These are phyloP conservation scores for Thymus mandschuricus DNA, from an alignment of 257 asterid genomes.

Conservation along the genomic window DNA sequence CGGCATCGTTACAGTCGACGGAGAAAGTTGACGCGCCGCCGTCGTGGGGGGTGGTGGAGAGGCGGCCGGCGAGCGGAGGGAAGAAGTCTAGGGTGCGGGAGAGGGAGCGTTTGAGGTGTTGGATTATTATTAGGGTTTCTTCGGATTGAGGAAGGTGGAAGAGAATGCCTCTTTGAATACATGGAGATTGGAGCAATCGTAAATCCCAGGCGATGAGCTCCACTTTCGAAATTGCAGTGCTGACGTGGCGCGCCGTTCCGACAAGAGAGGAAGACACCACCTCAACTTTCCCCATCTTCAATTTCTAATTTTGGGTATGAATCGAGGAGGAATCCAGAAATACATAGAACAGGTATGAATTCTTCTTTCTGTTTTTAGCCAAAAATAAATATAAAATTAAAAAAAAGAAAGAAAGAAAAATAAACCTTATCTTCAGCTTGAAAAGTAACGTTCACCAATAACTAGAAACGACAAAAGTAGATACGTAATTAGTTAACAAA, in stretches of 20 bases:
- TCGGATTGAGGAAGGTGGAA: constrained; percentile 2
- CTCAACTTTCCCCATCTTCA: background rate
- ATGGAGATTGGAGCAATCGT: background rate
- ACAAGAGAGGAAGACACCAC: background rate
- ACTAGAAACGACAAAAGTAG: too few species aligned
- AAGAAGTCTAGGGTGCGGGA: constrained; percentile 39
- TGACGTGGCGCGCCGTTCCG: background rate
- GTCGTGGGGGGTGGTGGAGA: background rate
- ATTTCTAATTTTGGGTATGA: too few species aligned
- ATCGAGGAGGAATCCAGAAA: too few species aligned
- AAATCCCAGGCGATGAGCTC: background rate
- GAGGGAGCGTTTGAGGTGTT: constrained; percentile 40
- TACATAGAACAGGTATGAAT: too few species aligned
- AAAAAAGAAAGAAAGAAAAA: too few species aligned
- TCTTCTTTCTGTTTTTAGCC: too few species aligned
- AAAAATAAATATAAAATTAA: too few species aligned
- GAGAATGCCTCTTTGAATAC: background rate
- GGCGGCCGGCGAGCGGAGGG: constrained; percentile 50
- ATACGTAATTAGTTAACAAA: constrained; percentile 38
- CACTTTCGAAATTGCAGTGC: background rate
- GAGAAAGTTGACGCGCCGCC: constrained; percentile 13
- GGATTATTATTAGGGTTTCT: background rate
- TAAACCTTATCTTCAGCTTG: too few species aligned
- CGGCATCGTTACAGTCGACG: constrained; percentile 39
- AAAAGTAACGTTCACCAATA: too few species aligned